Evolutionary conservation across 169 alveolate genomes (phyloP), one percentile per base, ranked within the genome.

Genomic region (Plasmodium sp.): DNA sequence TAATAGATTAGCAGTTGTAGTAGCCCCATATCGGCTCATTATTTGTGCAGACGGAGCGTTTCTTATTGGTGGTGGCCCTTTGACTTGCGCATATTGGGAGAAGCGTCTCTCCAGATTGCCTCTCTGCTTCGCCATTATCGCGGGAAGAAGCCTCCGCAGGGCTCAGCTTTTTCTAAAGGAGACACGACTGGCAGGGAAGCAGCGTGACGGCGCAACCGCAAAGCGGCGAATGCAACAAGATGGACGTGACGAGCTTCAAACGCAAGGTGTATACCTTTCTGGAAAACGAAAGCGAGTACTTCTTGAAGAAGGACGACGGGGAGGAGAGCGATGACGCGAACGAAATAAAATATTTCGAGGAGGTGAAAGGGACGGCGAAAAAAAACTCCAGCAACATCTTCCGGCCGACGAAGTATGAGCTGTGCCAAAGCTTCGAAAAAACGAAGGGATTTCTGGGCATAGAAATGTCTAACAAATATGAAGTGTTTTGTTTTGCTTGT

Each of bases 331-430:
- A 80, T 34, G 84, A 39, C 14, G 34, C 18, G 9, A 83, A 39
- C 3, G 84, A 90, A 5, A 41, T 31, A 6, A 2, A 36, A 80
- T 90, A 90, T 34, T 79, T 81, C 54, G 62, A 90, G 16, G 94
- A 90, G 34, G 51, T 51, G 41, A 90, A 90, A 80, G 91, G 94
- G 9, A 80, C 79, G 9, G 82, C 80, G 31, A 90, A 81, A 80
- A 41, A 79, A n/a, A 90, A 90, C n/a, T 90, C 91, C 12, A 90
- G 94, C 73, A 90, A 90, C 31, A 80, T 90, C 5, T 90, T 56
- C 33, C 45, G 91, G 18, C 72, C 94, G 43, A 39, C 22, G 67
- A 90, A 80, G 54, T 90, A 90, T 90, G 80, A 72, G 18, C 5
- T 67, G 82, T 36, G 48, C 71, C 41, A 16, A 12, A 33, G 14